Conservation (phyloP, 2,329 filamentous ascomycete species). For the Ascochyta pisi region DNA sequence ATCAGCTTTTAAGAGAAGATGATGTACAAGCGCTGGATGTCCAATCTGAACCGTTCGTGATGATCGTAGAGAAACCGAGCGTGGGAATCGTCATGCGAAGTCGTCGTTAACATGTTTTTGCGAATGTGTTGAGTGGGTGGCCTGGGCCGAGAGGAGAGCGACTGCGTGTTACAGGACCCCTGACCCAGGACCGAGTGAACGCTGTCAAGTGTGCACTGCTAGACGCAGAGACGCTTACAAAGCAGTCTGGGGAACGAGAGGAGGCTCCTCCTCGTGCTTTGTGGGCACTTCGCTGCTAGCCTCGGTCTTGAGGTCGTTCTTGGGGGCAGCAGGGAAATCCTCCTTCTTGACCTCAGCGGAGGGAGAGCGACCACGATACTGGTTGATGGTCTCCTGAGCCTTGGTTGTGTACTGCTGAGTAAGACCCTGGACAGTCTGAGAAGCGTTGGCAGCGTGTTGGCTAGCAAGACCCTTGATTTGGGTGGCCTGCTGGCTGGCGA, state of each 20-base stretch:
- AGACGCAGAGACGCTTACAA: constrained; percentile 24
- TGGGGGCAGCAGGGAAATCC: constrained; percentile 41
- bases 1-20: constrained; percentile 38
- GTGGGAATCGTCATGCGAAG: constrained; percentile 30
- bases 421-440: constrained; percentile 64
- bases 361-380: constrained; percentile 47
- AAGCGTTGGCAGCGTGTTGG: constrained; percentile 65
- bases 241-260: constrained; percentile 37
- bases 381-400: constrained; percentile 60
- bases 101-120: constrained; percentile 30
- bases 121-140: constrained; percentile 8
- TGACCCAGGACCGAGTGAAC: background rate
- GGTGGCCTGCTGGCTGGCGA: constrained; percentile 64
- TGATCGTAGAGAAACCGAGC: constrained; percentile 27
- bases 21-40: constrained; percentile 30
- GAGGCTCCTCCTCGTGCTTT: constrained; percentile 25
- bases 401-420: constrained; percentile 67
- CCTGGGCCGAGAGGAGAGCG: background rate
- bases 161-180: background rate
- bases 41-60: constrained; percentile 40
- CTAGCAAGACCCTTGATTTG: constrained; percentile 67
- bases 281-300: constrained; percentile 18
- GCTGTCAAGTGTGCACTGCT: background rate
- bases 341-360: constrained; percentile 48
- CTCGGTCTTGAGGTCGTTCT: constrained; percentile 28